phyloP scores from a whole-genome alignment of 345 rosid species.

The Moringa oleifera region DNA sequence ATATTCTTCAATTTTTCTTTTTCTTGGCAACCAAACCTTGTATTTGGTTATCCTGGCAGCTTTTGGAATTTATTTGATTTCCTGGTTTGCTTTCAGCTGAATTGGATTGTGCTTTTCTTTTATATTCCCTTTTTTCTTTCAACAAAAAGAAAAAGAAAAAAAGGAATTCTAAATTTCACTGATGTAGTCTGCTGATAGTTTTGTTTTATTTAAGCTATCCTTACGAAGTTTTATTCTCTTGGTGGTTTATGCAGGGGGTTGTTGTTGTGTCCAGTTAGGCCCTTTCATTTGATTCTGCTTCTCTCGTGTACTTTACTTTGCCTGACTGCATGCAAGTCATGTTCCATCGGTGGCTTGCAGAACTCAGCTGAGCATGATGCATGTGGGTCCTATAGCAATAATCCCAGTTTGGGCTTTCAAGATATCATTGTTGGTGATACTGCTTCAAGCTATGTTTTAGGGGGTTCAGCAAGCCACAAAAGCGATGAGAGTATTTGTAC shows the following conservation, averaged over 20 bases:
- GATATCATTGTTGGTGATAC: slow-evolving; percentile 24
- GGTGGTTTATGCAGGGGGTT: slow-evolving; percentile 43
- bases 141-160: no score
- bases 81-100: background rate
- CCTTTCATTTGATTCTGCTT: slow-evolving; percentile 38
- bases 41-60: no score
- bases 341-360: slow-evolving; percentile 36
- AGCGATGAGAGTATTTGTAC: slow-evolving; percentile 35
- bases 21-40: slow-evolving; percentile 1
- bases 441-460: slow-evolving; percentile 17
- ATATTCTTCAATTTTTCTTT: background rate
- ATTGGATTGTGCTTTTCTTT: background rate
- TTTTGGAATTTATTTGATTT: no score
- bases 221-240: background rate
- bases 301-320: slow-evolving; percentile 49
- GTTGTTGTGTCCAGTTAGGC: slow-evolving; percentile 31
- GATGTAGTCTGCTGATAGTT: background rate
- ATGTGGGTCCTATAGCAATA: slow-evolving; percentile 33
- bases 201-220: background rate
- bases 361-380: slow-evolving; percentile 38
- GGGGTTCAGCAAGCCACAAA: slow-evolving; percentile 18
- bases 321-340: slow-evolving; percentile 32
- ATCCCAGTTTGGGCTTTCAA: slow-evolving; percentile 21
- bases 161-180: background rate
- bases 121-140: background rate